phyloP scores from a whole-genome alignment of 2,329 filamentous ascomycete species.

The Keithomyces neogunnii region DNA sequence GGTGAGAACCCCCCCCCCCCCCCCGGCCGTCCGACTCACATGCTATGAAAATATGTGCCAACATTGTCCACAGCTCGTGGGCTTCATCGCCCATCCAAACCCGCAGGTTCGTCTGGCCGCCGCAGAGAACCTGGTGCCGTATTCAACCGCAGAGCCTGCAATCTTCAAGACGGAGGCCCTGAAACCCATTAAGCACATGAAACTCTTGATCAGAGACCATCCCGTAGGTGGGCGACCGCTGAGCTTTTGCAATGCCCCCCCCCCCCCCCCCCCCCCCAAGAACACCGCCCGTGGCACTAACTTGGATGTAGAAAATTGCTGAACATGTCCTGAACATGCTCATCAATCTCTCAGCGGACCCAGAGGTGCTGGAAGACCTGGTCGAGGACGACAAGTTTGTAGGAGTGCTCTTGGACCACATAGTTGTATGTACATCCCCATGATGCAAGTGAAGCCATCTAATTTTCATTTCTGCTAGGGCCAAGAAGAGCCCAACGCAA shows the following conservation, averaged over 20 bases:
- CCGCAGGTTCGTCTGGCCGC: constrained; percentile 83
- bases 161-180: constrained; percentile 80
- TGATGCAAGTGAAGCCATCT: neutral
- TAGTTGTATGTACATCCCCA: constrained; percentile 54
- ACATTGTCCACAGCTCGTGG: constrained; percentile 57
- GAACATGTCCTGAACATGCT: constrained; percentile 88
- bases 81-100: constrained; percentile 88
- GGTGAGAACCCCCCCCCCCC: constrained; percentile 30
- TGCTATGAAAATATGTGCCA: no score
- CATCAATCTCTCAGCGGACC: constrained; percentile 74
- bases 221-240: constrained; percentile 42
- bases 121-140: constrained; percentile 79
- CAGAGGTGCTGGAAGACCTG: constrained; percentile 63
- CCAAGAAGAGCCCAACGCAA: constrained; percentile 69
- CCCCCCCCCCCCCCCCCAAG: neutral
- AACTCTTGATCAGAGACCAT: constrained; percentile 78
- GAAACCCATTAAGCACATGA: constrained; percentile 76
- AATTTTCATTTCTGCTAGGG: constrained; percentile 34
- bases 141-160: constrained; percentile 60
- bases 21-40: no score
- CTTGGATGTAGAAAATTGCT: constrained; percentile 63
- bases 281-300: neutral
- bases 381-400: constrained; percentile 76
- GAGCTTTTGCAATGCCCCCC: neutral
- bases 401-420: constrained; percentile 59